Base-by-base conservation (phyloP, 768 basidiomycete species). In the Serendipita indica region DNA sequence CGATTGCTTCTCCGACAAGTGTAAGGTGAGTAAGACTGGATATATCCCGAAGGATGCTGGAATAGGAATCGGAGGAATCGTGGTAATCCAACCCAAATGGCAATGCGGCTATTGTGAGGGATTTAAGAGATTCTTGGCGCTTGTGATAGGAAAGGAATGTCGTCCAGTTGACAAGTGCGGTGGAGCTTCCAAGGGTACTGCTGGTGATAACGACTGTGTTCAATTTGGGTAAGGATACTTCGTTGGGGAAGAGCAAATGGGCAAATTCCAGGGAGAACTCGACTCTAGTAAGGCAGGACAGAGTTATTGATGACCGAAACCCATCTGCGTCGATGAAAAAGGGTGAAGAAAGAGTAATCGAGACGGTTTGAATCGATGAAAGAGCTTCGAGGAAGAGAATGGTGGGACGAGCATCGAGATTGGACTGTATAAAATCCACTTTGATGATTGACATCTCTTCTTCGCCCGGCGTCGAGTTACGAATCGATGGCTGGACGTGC, bases 281-380 rank as follows among this genome's bases (percentile, higher is more conserved):
- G 30, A 54, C 32, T 5, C 22, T 10, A n/a, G 22, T 25, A 28
- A 54, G 22, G n/a, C 30, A n/a, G 22, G 49, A 28, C n/a, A 54
- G 32, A 10, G n/a, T 27, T 25, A 54, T 12, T 54, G 49, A 13
- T 28, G 49, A 33, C 22, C 49, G 49, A n/a, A 33, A 27, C 30
- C 25, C 49, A 54, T 54, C 49, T 20, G 16, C 22, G n/a, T 54
- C 32, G 49, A 54, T 54, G 32, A 12, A n/a, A 54, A 22, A 54
- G 49, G 25, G 49, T 3, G 10, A 54, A 2, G n/a, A 28, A 10
- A 54, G 25, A 54, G 22, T 25, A 10, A 54, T 12, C 4, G 10
- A 10, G 22, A 54, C 49, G n/a, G 3, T 18, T 28, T 20, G n/a
- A 13, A 54, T 30, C n/a, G 25, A 22, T n/a, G 49, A 28, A n/a